These are phyloP conservation scores for Nothomitra cinnamomea DNA, from an alignment of 2,329 filamentous ascomycete species.

Conservation along the genomic window DNA sequence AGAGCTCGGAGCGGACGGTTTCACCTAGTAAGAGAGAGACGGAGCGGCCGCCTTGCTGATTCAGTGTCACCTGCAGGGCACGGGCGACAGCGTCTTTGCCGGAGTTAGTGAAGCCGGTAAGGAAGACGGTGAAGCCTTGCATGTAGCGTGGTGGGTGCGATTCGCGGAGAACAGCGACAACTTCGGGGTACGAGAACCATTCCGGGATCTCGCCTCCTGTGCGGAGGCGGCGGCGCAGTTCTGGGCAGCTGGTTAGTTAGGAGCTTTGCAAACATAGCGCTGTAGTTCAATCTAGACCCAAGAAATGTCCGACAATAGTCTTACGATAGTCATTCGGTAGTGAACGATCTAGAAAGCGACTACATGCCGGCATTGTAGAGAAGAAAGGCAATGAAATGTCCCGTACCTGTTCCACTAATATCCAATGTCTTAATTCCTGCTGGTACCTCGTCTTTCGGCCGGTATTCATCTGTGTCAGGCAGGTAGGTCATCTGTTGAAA, in stretches of 20 bases:
- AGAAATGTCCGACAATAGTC: too few species aligned
- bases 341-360: neutral
- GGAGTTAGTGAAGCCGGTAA: slow-evolving; percentile 90
- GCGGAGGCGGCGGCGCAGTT: slow-evolving; percentile 80
- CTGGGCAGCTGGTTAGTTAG: slow-evolving; percentile 24
- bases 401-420: slow-evolving; percentile 31
- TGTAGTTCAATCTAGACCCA: too few species aligned
- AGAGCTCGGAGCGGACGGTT: slow-evolving; percentile 84
- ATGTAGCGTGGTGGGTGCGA: slow-evolving; percentile 80
- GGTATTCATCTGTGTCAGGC: slow-evolving; percentile 92
- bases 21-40: slow-evolving; percentile 91
- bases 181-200: slow-evolving; percentile 99
- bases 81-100: slow-evolving; percentile 95
- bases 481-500: slow-evolving; percentile 99
- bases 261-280: neutral
- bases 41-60: slow-evolving; percentile 91
- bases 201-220: slow-evolving; percentile 91
- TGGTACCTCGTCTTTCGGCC: slow-evolving; percentile 76
- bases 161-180: slow-evolving; percentile 89
- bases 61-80: slow-evolving; percentile 88
- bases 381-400: neutral
- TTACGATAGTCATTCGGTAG: neutral
- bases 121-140: slow-evolving; percentile 96
- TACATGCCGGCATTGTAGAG: slow-evolving; percentile 61
- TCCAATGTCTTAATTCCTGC: slow-evolving; percentile 59